Conservation (phyloP, 805 yeast species). For the Candida nonsorbophila region DNA sequence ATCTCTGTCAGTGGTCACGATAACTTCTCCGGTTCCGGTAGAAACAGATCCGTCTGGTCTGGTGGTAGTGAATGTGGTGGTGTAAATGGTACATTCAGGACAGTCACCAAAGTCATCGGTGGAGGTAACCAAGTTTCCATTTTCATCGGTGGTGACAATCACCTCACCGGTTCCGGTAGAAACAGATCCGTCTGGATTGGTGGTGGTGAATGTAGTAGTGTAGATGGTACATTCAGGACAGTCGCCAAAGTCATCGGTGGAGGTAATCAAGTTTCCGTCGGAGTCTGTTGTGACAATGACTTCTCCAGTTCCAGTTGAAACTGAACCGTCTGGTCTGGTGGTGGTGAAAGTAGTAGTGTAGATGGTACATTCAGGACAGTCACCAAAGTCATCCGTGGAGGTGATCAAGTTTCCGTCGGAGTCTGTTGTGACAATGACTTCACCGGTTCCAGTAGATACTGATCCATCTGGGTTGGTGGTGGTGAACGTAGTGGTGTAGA, state of each 20-base stretch:
- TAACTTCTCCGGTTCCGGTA: constrained; percentile 10
- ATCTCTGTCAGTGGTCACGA: constrained; percentile 9
- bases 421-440: constrained; percentile 11
- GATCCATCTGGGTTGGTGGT: constrained; percentile 10
- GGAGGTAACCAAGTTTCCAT: constrained; percentile 7
- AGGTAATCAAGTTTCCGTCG: constrained; percentile 7
- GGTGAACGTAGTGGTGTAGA: constrained; percentile 10
- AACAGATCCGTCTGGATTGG: constrained; percentile 5
- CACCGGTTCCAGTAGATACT: constrained; percentile 9
- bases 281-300: constrained; percentile 11
- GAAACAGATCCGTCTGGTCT: constrained; percentile 7
- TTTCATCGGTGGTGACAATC: constrained; percentile 6
- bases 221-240: constrained; percentile 5
- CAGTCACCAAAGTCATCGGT: constrained; percentile 6
- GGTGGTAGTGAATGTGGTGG: constrained; percentile 11
- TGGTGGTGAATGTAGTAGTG: constrained; percentile 10
- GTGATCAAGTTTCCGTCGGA: constrained; percentile 7
- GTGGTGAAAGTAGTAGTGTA: constrained; percentile 10
- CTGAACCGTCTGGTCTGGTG: constrained; percentile 7
- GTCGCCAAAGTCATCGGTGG: constrained; percentile 7
- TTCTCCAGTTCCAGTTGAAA: constrained; percentile 8
- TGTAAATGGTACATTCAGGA: constrained; percentile 5
- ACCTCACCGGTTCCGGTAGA: constrained; percentile 8
- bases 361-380: constrained; percentile 4
- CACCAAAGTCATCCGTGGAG: constrained; percentile 1